Percentiles rank a stretch among this genome's conserved stretches.
Conservation (phyloP, 2,329 filamentous ascomycete genomes). For the Fusarium nisikadoi region DNA sequence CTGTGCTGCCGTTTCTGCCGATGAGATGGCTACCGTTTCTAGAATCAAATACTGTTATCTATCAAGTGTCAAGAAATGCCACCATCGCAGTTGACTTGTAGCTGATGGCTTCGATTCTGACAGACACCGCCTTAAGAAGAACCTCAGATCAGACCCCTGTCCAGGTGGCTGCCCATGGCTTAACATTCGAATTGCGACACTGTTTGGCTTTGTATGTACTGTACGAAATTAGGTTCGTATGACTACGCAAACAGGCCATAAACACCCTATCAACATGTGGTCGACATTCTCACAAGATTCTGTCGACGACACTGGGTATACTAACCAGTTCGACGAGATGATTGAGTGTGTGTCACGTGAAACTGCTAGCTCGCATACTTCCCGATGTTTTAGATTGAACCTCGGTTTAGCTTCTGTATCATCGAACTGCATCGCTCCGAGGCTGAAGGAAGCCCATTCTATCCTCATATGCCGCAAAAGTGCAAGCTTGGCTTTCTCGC, state of each 20-base stretch:
- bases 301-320: neutral
- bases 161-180: neutral
- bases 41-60: neutral
- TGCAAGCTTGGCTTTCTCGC: neutral
- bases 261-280: too few species aligned
- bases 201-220: neutral
- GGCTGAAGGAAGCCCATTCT: neutral
- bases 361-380: neutral
- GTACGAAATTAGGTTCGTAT: neutral
- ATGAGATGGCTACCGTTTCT: neutral
- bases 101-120: neutral
- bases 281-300: too few species aligned
- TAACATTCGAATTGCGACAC: neutral
- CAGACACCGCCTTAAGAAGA: neutral
- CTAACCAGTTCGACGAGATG: neutral
- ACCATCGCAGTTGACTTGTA: too few species aligned
- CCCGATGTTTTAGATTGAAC: neutral
- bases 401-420: neutral
- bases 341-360: neutral
- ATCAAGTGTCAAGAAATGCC: neutral
- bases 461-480: neutral
- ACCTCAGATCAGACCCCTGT: neutral
- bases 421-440: neutral
- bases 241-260: neutral
- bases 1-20: neutral